phyloP scores from a whole-genome alignment of 306 rosid genomes.

The Gastrolobium villosum region DNA sequence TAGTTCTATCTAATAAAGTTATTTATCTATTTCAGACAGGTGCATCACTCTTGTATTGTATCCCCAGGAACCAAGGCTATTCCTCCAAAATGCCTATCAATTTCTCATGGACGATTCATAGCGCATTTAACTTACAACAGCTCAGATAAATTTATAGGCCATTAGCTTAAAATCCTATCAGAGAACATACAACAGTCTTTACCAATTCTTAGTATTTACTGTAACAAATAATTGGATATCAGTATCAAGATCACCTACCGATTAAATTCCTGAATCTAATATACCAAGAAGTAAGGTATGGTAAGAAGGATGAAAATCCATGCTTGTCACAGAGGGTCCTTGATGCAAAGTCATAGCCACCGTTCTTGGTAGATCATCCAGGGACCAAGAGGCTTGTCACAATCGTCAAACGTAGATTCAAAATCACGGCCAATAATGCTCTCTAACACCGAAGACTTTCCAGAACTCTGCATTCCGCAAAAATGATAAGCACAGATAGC shows the following conservation, averaged over 20 bases:
- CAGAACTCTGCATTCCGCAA: slow-evolving; percentile 72
- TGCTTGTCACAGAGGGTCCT: slow-evolving; percentile 84
- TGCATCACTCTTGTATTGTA: slow-evolving; percentile 3
- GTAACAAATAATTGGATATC: too few relatives aligned
- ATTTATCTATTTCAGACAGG: too few relatives aligned
- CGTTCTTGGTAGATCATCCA: slow-evolving; percentile 81
- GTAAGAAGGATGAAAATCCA: slow-evolving; percentile 90
- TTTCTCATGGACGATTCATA: not conserved
- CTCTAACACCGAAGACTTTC: slow-evolving; percentile 85
- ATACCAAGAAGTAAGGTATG: slow-evolving; percentile 85
- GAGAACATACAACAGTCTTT: slow-evolving; percentile 5
- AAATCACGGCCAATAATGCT: slow-evolving; percentile 81
- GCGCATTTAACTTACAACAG: not conserved
- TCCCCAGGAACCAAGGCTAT: not conserved
- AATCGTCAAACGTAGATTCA: slow-evolving; percentile 30
- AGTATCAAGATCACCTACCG: too few relatives aligned
- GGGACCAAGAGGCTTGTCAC: slow-evolving; percentile 78
- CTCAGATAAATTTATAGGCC: not conserved
- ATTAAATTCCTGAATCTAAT: too few relatives aligned
- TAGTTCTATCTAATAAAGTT: slow-evolving; percentile 75
- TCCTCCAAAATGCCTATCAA: slow-evolving; percentile 8
- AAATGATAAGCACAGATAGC: not conserved
- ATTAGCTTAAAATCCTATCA: not conserved
- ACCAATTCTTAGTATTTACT: not conserved
- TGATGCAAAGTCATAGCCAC: slow-evolving; percentile 80